A percentile compares a stretch with the other conserved stretches of the same genome.
These are phyloP conservation scores for Pseudoperonospora humuli DNA, from an alignment of 352 stramenopile genomes.

Conservation along the genomic window DNA sequence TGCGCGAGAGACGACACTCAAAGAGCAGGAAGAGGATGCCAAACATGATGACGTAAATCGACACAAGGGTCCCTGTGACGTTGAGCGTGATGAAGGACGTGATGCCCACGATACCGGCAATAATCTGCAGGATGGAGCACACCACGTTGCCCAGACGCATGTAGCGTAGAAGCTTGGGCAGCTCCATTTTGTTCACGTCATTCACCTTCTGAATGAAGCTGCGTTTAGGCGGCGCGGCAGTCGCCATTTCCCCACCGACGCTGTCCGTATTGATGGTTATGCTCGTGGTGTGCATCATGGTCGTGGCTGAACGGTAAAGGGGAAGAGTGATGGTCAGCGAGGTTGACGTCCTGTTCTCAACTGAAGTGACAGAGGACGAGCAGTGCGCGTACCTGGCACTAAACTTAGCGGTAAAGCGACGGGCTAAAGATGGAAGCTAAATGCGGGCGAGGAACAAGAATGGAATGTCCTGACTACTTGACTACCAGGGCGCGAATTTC, in stretches of 20 bases:
- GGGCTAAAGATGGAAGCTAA: conserved; percentile 10
- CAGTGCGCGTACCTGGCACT: conserved; percentile 3
- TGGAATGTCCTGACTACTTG: too few species aligned
- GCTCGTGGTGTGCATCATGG: conserved; percentile 69
- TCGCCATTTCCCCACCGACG: conserved; percentile 43
- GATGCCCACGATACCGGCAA: conserved; percentile 73
- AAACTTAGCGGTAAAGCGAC: conserved; percentile 10
- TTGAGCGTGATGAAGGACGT: conserved; percentile 86
- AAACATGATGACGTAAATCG: conserved; percentile 88
- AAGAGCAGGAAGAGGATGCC: conserved; percentile 81
- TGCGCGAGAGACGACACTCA: conserved; percentile 80
- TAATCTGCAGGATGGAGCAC: conserved; percentile 79
- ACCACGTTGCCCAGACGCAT: conserved; percentile 80
- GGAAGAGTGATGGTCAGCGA: conserved; percentile 7
- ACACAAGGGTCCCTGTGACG: conserved; percentile 83
- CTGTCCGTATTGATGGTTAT: conserved; percentile 77
- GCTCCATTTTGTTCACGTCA: conserved; percentile 86
- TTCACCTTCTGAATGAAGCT: conserved; percentile 79
- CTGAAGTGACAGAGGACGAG: too few species aligned
- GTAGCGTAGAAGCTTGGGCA: conserved; percentile 82
- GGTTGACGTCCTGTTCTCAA: conserved; percentile 13
- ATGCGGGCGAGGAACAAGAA: not conserved
- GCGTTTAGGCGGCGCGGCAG: conserved; percentile 45
- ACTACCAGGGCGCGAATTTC: too few species aligned
- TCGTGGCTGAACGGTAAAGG: not conserved